phyloP scores from a whole-genome alignment of 2,329 filamentous ascomycete genomes.

The Hymenoscyphus occultus region DNA sequence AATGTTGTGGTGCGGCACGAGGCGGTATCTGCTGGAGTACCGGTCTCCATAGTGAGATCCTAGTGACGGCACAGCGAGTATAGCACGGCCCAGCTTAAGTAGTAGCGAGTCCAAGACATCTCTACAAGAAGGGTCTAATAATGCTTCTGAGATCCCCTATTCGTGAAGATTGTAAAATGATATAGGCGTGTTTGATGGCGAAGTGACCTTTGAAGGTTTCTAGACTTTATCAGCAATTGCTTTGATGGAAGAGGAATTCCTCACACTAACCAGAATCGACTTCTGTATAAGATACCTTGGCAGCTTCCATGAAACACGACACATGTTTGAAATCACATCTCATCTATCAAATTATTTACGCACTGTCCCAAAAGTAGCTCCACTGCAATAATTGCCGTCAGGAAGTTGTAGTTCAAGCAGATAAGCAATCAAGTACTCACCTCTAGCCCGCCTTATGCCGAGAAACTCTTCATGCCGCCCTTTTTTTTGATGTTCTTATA shows the following conservation, averaged over 20 bases:
- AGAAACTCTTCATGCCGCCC: background rate
- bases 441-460: background rate
- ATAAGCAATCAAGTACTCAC: background rate
- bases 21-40: background rate
- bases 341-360: background rate
- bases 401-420: background rate
- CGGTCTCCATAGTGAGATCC: background rate
- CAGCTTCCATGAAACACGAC: background rate
- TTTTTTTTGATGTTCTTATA: background rate
- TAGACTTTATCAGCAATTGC: background rate
- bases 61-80: background rate
- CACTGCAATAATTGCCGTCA: background rate
- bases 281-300: background rate
- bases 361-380: background rate
- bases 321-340: background rate
- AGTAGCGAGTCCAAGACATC: background rate
- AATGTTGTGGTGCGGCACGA: constrained; percentile 4
- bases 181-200: background rate
- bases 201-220: background rate
- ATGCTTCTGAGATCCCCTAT: background rate
- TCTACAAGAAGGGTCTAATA: background rate
- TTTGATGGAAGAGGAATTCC: background rate
- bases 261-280: background rate
- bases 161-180: background rate
- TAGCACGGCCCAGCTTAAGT: too few species aligned